A percentile compares a stretch with the other conserved stretches of the same genome.
These are phyloP conservation scores for Tulasnella sp. DNA, from an alignment of 768 basidiomycete species.

Conservation along the genomic window DNA sequence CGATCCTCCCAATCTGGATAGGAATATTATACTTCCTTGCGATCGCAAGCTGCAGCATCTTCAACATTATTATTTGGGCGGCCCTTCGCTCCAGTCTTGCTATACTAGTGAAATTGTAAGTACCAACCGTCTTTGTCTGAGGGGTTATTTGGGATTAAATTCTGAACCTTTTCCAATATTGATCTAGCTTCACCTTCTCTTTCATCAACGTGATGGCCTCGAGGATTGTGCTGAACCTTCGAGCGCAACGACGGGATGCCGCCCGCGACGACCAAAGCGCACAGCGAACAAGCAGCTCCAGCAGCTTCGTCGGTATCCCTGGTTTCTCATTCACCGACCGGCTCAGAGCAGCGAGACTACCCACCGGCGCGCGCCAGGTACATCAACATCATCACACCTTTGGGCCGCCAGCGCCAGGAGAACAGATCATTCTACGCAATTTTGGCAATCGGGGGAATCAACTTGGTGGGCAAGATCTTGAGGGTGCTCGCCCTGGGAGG, in stretches of 20 bases:
- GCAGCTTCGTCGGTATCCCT: neutral
- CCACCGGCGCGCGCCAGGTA: neutral
- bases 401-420: neutral
- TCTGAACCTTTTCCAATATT: too few species aligned
- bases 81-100: neutral
- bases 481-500: too few species aligned
- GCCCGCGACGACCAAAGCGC: too few species aligned
- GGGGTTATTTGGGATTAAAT: too few species aligned
- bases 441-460: neutral
- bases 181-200: slow-evolving; percentile 5
- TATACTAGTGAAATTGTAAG: slow-evolving; percentile 2
- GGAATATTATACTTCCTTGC: slow-evolving; percentile 12
- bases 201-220: neutral
- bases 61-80: slow-evolving; percentile 5
- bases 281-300: neutral
- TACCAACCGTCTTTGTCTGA: neutral
- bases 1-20: too few species aligned
- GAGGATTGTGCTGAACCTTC: neutral
- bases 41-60: neutral
- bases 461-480: neutral
- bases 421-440: neutral
- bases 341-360: neutral
- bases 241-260: neutral
- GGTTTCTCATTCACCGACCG: neutral
- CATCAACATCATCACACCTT: neutral